Evolutionary conservation across 768 basidiomycete species (phyloP).

Genomic region (Floccularia luteovirens): DNA sequence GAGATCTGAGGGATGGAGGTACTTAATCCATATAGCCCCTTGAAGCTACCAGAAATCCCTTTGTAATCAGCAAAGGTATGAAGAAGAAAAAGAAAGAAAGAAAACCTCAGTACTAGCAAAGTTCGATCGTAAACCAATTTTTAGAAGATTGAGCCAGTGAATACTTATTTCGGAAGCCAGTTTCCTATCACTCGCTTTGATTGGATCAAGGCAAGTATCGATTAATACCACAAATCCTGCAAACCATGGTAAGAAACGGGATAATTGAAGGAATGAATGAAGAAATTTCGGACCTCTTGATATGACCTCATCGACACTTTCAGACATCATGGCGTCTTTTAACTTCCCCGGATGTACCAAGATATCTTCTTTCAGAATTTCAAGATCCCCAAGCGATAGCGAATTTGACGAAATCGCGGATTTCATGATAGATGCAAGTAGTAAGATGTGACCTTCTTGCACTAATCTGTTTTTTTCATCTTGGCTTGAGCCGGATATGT

Average conservation of each 20-base stretch:
- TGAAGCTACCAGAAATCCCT: conserved; percentile 12
- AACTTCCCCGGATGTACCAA: conserved; percentile 26
- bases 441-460: conserved; percentile 21
- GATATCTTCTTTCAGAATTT: conserved; percentile 28
- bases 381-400: conserved; percentile 21
- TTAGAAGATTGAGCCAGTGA: conserved; percentile 33
- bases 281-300: not conserved
- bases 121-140: conserved; percentile 1
- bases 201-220: conserved; percentile 24
- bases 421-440: conserved; percentile 30
- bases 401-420: conserved; percentile 13
- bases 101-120: conserved; percentile 6
- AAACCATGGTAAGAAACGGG: not conserved
- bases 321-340: conserved; percentile 21
- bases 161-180: conserved; percentile 30
- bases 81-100: not conserved
- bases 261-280: not conserved
- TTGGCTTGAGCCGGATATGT: not conserved
- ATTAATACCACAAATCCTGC: conserved; percentile 38
- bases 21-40: conserved; percentile 48
- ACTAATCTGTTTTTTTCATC: no score
- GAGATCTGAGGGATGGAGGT: conserved; percentile 33
- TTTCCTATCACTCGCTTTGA: conserved; percentile 24
- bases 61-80: no score
- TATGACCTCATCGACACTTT: conserved; percentile 25